Conservation (phyloP, 2,329 filamentous ascomycete species). For the Colletotrichum salicis region DNA sequence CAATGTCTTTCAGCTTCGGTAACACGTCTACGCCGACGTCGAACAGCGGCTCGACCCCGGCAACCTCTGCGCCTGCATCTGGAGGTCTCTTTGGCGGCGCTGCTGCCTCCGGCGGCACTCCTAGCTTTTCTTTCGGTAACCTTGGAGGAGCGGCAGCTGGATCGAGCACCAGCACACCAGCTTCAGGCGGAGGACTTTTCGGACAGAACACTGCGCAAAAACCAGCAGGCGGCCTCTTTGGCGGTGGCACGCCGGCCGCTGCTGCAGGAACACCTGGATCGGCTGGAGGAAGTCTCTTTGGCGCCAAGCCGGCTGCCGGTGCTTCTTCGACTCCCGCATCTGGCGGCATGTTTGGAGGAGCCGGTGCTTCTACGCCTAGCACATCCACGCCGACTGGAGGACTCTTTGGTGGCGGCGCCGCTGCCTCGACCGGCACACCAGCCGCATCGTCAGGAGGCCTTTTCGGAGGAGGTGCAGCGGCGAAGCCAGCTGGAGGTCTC, state of each 20-base stretch:
- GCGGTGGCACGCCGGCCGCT: conserved; percentile 35
- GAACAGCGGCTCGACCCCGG: conserved; percentile 36
- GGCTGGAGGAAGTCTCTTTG: conserved; percentile 44
- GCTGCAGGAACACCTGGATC: conserved; percentile 39
- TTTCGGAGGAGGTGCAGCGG: conserved; percentile 37
- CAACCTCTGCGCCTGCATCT: conserved; percentile 51
- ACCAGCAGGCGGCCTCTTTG: conserved; percentile 41
- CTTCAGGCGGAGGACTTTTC: conserved; percentile 45
- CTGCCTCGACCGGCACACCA: conserved; percentile 15
- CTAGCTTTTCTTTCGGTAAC: conserved; percentile 56
- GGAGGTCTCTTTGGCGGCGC: conserved; percentile 53
- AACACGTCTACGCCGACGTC: conserved; percentile 41
- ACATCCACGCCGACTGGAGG: conserved; percentile 37
- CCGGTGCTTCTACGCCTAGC: conserved; percentile 28
- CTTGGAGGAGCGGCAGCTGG: conserved; percentile 37
- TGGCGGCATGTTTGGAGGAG: conserved; percentile 24
- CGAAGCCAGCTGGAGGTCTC: conserved; percentile 40
- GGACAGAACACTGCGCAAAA: conserved; percentile 42
- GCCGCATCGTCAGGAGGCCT: conserved; percentile 33
- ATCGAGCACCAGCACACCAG: conserved; percentile 42
- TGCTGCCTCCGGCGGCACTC: conserved; percentile 40
- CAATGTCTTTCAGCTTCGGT: conserved; percentile 55
- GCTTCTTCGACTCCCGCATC: conserved; percentile 26
- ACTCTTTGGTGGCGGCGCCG: conserved; percentile 27
- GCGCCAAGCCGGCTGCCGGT: conserved; percentile 37